phyloP scores from a whole-genome alignment of 73 alveolate genomes.

The Paramecium tetraurelia region DNA sequence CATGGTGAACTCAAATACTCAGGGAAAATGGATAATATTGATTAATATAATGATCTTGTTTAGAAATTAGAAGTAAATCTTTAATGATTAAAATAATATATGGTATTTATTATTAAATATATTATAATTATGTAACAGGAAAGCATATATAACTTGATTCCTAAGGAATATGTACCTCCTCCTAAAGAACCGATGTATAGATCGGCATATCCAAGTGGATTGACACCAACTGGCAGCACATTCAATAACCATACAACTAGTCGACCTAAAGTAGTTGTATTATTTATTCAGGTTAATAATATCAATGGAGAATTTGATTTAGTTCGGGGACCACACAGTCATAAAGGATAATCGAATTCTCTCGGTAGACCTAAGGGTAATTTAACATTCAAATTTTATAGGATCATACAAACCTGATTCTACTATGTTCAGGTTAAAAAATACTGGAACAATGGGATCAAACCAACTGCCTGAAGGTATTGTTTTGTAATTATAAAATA shows the following conservation, averaged over 20 bases:
- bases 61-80: background rate
- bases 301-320: constrained; percentile 68
- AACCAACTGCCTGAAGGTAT: constrained; percentile 34
- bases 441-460: constrained; percentile 74
- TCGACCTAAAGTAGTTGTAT: constrained; percentile 77
- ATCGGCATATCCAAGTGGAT: constrained; percentile 78
- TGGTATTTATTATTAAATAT: background rate
- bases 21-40: background rate
- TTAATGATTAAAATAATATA: background rate
- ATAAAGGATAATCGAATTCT: constrained; percentile 68
- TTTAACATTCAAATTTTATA: background rate
- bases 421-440: constrained; percentile 69
- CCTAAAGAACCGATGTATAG: constrained; percentile 85
- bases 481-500: background rate
- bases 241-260: constrained; percentile 85
- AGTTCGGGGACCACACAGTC: constrained; percentile 72
- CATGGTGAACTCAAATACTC: background rate
- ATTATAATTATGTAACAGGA: constrained; percentile 81
- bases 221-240: constrained; percentile 94
- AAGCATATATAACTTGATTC: constrained; percentile 93
- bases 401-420: constrained; percentile 68
- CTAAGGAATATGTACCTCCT: constrained; percentile 86
- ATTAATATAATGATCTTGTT: background rate
- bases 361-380: constrained; percentile 84
- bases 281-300: constrained; percentile 8